phyloP scores from a whole-genome alignment of 148 eudicot species.

The Dysphania ambrosioides region DNA sequence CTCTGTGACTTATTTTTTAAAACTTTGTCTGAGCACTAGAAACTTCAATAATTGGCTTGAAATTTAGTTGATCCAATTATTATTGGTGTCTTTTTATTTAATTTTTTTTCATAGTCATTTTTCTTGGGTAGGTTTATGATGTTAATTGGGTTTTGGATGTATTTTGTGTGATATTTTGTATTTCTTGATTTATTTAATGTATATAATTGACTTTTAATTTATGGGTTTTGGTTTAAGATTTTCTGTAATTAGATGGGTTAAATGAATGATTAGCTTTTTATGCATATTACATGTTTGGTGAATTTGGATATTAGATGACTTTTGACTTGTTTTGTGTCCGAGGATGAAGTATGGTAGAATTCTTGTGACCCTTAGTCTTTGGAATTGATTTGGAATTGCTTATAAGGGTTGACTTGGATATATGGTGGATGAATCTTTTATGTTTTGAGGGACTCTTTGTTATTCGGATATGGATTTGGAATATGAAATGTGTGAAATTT shows the following conservation, averaged over 20 bases:
- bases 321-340: constrained; percentile 7
- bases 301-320: constrained; percentile 3
- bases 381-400: constrained; percentile 7
- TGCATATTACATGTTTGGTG: neutral
- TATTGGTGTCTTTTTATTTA: neutral
- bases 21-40: neutral
- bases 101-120: neutral
- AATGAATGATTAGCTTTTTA: neutral
- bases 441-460: neutral
- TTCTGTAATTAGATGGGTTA: neutral
- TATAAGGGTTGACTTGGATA: constrained; percentile 19
- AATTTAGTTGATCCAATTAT: constrained; percentile 16
- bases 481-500: constrained; percentile 1
- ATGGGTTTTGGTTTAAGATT: constrained; percentile 3
- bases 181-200: neutral
- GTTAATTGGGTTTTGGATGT: constrained; percentile 16
- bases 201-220: neutral
- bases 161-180: too few species aligned
- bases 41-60: neutral
- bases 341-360: neutral
- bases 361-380: neutral
- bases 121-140: constrained; percentile 8
- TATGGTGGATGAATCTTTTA: neutral
- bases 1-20: neutral
- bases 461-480: constrained; percentile 11